Percentiles rank a stretch among this genome's conserved stretches.
phyloP scores from a whole-genome alignment of 371 early-diverging fungal species.

The Mortierella sp. region DNA sequence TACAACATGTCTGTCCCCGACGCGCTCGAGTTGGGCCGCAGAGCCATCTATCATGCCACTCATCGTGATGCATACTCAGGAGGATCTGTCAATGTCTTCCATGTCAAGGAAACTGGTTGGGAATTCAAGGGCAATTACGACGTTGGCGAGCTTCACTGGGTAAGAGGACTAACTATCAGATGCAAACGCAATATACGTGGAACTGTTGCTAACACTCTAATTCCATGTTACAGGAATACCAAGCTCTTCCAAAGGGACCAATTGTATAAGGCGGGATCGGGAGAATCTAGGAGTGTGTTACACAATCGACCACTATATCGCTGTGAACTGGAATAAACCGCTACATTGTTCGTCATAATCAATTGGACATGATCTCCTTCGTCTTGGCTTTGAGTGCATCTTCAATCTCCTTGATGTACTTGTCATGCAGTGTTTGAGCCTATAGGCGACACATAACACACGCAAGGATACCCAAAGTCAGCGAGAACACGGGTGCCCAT shows the following conservation, averaged over 20 bases:
- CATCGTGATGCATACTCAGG: slow-evolving; percentile 99
- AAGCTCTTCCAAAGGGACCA: slow-evolving; percentile 45
- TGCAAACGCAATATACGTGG: not conserved
- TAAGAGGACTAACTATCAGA: slow-evolving; percentile 53
- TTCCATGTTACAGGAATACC: slow-evolving; percentile 31
- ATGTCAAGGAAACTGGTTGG: slow-evolving; percentile 95
- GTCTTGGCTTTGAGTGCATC: slow-evolving; percentile 74
- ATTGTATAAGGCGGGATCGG: slow-evolving; percentile 25
- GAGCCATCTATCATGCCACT: slow-evolving; percentile 99
- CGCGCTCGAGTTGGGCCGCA: slow-evolving; percentile 95
- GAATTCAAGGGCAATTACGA: slow-evolving; percentile 87
- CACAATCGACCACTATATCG: not conserved
- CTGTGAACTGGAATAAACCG: slow-evolving; percentile 18
- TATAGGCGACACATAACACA: slow-evolving; percentile 16
- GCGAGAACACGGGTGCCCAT: not conserved
- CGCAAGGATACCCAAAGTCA: not conserved
- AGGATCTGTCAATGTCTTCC: slow-evolving; percentile 96
- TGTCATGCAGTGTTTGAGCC: slow-evolving; percentile 81
- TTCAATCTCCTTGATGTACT: slow-evolving; percentile 74
- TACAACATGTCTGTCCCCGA: slow-evolving; percentile 92
- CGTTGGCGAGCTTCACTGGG: slow-evolving; percentile 88
- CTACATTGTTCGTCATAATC: not conserved
- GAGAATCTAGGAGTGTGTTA: slow-evolving; percentile 8
- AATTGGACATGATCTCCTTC: slow-evolving; percentile 74
- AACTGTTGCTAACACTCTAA: not conserved